phyloP scores from a whole-genome alignment of 1,284 basidiomycete species.

The Hymenochaete sp. region DNA sequence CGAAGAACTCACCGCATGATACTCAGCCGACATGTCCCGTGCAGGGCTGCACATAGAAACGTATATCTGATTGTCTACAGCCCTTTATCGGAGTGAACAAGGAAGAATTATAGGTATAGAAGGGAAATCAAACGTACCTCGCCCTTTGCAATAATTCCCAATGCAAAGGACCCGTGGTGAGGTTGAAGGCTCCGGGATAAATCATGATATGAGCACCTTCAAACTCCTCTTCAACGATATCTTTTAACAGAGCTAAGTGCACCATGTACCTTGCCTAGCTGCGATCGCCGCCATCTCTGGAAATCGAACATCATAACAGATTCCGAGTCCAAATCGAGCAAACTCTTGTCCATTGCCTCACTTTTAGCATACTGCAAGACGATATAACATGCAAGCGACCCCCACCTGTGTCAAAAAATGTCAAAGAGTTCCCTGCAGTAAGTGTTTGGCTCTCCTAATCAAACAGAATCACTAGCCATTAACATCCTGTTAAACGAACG shows the following conservation, averaged over 20 bases:
- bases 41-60: conserved; percentile 95
- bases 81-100: conserved; percentile 39
- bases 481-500: not conserved
- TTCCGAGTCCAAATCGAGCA: conserved; percentile 83
- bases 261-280: conserved; percentile 65
- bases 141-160: conserved; percentile 91
- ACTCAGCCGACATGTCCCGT: conserved; percentile 70
- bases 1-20: conserved; percentile 67
- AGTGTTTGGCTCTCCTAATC: conserved; percentile 87
- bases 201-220: not conserved
- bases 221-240: not conserved
- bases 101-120: not conserved
- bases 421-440: conserved; percentile 69
- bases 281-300: conserved; percentile 92
- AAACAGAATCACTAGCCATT: not conserved
- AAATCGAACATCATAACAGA: conserved; percentile 91
- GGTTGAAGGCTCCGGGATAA: conserved; percentile 66
- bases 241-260: not conserved
- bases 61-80: conserved; percentile 94
- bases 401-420: conserved; percentile 83
- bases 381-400: not conserved
- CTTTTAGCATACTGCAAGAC: not conserved
- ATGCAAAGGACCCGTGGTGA: conserved; percentile 91
- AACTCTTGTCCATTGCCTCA: conserved; percentile 46
- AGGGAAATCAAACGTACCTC: conserved; percentile 40